phyloP scores from a whole-genome alignment of 768 basidiomycete species.

The Nidula microcarpa region DNA sequence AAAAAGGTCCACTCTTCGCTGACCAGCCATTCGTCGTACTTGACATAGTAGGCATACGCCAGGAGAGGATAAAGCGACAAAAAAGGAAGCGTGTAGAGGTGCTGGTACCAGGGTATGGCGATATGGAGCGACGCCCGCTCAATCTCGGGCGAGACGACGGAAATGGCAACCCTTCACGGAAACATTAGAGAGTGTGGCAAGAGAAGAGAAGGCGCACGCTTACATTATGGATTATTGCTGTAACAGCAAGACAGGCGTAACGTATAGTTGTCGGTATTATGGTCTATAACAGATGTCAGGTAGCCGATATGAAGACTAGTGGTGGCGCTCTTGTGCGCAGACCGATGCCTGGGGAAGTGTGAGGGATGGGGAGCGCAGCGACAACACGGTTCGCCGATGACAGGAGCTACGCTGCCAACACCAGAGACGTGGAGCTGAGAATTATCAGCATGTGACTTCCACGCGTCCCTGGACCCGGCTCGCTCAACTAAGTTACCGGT shows the following conservation, averaged over 20 bases:
- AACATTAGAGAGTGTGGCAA: conserved; percentile 2
- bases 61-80: conserved; percentile 79
- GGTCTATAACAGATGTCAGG: too few species aligned
- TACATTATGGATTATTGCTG: conserved; percentile 4
- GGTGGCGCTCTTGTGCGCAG: too few species aligned
- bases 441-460: too few species aligned
- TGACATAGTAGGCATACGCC: conserved; percentile 88
- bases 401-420: too few species aligned
- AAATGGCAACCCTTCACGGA: conserved; percentile 38
- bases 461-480: too few species aligned
- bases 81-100: conserved; percentile 75
- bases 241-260: conserved; percentile 4
- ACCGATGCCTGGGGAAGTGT: too few species aligned
- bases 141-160: conserved; percentile 66
- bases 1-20: conserved; percentile 99
- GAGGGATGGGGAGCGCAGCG: too few species aligned
- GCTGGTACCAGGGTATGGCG: conserved; percentile 62
- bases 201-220: conserved; percentile 4
- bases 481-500: too few species aligned
- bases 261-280: background rate
- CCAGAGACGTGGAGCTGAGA: too few species aligned
- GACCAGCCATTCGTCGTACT: conserved; percentile 86
- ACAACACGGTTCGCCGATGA: too few species aligned
- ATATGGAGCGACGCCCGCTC: conserved; percentile 63
- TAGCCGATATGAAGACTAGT: too few species aligned